Evolutionary conservation across 345 rosid species (phyloP), one percentile per base, ranked within the genome.

Genomic region (Corymbia maculata): DNA sequence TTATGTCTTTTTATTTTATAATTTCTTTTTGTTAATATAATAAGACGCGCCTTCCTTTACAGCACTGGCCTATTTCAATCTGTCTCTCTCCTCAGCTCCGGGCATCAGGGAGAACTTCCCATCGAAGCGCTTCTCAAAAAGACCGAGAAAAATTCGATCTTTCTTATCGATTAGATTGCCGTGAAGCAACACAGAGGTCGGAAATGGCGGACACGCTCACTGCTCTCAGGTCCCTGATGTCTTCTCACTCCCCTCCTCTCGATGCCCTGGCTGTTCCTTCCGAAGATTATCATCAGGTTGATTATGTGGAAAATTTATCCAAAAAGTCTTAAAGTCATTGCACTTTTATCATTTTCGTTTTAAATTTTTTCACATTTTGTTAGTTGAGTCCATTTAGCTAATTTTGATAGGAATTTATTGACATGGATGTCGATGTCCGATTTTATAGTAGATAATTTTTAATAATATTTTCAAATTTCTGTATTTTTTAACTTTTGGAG

Each of bases 261-360:
- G 93, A 97, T 21, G 98, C 99, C 85, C 90, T 97, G 85, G 89
- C 97, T 49, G 96, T 98, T 53, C 99, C 98, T 24, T 97, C 99
- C 26, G 99, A 96, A 88, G 99, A 98, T 89, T 96, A 92, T 90
- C 99, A 98, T 90, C 99, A 98, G 97, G 99, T 95, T 66, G n/a
- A 3, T 1, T 61, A n/a, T n/a, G n/a, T n/a, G n/a, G n/a, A n/a
- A n/a, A n/a, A n/a, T n/a, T n/a, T n/a, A 36, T 36, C 42, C 42
- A 36, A 36, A 36, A 36, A 36, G 42, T 36, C 4, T 2, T 36
- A 36, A 36, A 36, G 42, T 36, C 4, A 36, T 36, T 36, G 42
- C 42, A 36, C 42, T 36, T 36, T 36, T 36, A 36, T 36, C 42
- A 36, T 36, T 36, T 36, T 36, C 42, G 42, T 36, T 4, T 36